Percentiles rank a stretch among this genome's conserved stretches.
Evolutionary conservation across 2,329 filamentous ascomycete genomes (phyloP).

Genomic region (Alternaria arbusti): DNA sequence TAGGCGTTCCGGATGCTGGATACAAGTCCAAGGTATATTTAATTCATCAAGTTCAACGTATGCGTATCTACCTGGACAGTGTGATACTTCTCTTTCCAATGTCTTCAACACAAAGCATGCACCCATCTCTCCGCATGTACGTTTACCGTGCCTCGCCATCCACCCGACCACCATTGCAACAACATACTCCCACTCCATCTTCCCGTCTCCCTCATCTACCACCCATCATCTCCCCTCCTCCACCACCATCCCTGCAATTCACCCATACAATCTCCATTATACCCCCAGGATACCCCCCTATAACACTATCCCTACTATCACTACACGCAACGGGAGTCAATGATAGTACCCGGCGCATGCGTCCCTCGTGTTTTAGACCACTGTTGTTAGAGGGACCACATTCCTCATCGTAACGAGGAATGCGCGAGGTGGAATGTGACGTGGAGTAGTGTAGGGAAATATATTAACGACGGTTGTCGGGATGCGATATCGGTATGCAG

Average conservation of each 20-base stretch:
- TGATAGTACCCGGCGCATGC: constrained; percentile 9
- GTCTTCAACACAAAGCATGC: not conserved
- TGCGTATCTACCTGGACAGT: too few species aligned
- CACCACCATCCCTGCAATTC: not conserved
- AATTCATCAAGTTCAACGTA: too few species aligned
- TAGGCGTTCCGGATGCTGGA: not conserved
- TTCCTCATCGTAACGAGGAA: not conserved
- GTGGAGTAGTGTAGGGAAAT: too few species aligned
- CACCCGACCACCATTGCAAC: not conserved
- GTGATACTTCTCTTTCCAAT: too few species aligned
- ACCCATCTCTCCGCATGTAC: too few species aligned
- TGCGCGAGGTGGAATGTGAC: not conserved
- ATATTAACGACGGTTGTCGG: not conserved
- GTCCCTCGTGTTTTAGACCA: not conserved
- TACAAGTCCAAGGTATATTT: not conserved
- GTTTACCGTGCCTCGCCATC: not conserved
- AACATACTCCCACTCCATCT: not conserved
- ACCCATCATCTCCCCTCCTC: too few species aligned
- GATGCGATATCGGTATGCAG: not conserved
- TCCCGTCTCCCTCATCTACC: not conserved
- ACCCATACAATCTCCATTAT: not conserved
- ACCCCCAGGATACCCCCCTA: not conserved
- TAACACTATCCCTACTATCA: constrained; percentile 1
- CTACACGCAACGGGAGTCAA: not conserved
- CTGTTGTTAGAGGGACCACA: not conserved